phyloP scores from a whole-genome alignment of 2,329 filamentous ascomycete species.

The Penicillium sp. region DNA sequence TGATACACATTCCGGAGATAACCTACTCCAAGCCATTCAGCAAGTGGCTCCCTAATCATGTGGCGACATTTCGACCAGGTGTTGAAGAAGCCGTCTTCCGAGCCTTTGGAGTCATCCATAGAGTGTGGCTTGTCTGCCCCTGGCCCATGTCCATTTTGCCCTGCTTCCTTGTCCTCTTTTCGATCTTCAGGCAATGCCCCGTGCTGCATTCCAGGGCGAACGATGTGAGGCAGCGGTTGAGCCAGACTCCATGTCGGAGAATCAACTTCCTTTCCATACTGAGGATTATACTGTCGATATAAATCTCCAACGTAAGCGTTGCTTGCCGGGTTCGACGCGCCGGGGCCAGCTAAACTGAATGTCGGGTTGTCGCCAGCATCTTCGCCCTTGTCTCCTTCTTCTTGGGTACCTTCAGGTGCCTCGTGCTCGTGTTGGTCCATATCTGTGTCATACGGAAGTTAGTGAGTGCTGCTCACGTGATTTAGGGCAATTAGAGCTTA shows the following conservation, averaged over 20 bases:
- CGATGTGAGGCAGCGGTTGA: conserved; percentile 52
- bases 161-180: conserved; percentile 8
- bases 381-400: conserved; percentile 13
- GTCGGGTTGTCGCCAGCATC: conserved; percentile 9
- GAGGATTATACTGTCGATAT: conserved; percentile 46
- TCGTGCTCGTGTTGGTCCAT: conserved; percentile 1
- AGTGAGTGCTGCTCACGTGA: background rate
- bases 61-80: conserved; percentile 28
- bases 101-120: background rate
- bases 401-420: conserved; percentile 6
- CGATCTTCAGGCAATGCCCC: conserved; percentile 14
- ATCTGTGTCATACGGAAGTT: background rate
- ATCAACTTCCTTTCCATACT: conserved; percentile 50
- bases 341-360: conserved; percentile 13
- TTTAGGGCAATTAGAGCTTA: background rate
- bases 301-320: conserved; percentile 10
- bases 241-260: conserved; percentile 53
- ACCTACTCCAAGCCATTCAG: conserved; percentile 31
- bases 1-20: no score
- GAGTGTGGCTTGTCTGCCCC: background rate
- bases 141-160: background rate
- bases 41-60: conserved; percentile 28
- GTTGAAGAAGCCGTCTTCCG: conserved; percentile 24
- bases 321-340: conserved; percentile 11
- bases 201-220: conserved; percentile 49